Conservation (phyloP, 768 basidiomycete species). For the Astraeus odoratus region DNA sequence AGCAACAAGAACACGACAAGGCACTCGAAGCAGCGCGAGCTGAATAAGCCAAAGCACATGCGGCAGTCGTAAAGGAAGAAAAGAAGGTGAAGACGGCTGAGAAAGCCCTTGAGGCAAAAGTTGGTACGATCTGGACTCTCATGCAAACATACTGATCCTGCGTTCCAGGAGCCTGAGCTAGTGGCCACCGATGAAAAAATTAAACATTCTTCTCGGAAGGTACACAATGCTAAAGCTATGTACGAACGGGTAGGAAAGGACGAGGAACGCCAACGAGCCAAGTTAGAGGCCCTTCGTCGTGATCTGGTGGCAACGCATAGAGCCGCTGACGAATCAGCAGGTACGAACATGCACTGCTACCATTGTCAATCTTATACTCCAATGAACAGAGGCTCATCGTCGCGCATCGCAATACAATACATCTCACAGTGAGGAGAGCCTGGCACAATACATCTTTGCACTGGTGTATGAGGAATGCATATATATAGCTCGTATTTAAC, state of each 20-base stretch:
- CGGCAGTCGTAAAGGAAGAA: slow-evolving; percentile 78
- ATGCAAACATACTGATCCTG: neutral
- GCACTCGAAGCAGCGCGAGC: slow-evolving; percentile 67
- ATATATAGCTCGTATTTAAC: no score
- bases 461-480: no score
- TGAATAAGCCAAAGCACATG: slow-evolving; percentile 73
- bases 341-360: slow-evolving; percentile 29
- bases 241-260: slow-evolving; percentile 61
- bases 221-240: slow-evolving; percentile 59
- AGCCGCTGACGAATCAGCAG: slow-evolving; percentile 74
- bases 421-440: slow-evolving; percentile 72
- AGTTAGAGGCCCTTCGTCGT: slow-evolving; percentile 48
- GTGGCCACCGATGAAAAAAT: slow-evolving; percentile 84
- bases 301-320: slow-evolving; percentile 63
- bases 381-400: slow-evolving; percentile 59
- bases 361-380: neutral
- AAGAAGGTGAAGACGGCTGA: slow-evolving; percentile 86
- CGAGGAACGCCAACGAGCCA: slow-evolving; percentile 41
- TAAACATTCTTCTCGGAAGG: slow-evolving; percentile 74
- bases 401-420: slow-evolving; percentile 67
- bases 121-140: slow-evolving; percentile 20
- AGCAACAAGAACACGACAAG: slow-evolving; percentile 65
- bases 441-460: slow-evolving; percentile 96
- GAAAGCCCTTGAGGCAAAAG: slow-evolving; percentile 81
- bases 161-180: slow-evolving; percentile 72